Evolutionary conservation across 768 basidiomycete species (phyloP), one percentile per base, ranked within the genome.

Genomic region (Collybia sordida): DNA sequence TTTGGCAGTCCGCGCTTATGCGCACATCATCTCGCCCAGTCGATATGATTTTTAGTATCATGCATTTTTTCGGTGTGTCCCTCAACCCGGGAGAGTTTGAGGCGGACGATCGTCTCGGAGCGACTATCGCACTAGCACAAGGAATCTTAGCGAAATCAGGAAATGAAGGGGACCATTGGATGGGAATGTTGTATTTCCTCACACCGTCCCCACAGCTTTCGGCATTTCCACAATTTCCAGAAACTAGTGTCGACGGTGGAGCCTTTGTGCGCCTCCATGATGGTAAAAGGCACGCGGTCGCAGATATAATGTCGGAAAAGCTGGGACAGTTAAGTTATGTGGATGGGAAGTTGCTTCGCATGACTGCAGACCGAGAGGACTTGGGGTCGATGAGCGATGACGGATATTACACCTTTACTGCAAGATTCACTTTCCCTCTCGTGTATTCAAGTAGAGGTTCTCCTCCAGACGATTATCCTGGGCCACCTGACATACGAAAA

Each of bases 1-100:
- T 45, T 21, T 45, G 44, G 44, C 27, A 45, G 19, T 28, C 25
- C 22, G 44, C 28, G 11, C 44, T 45, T 17, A 45, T 45, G 44
- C 44, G 44, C 15, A 45, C 28, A 19, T 45, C 44, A 8, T 44
- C 24, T 24, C 21, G 43, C 17, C 43, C 43, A 12, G 43, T 44
- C 22, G 43, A 44, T 19, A 27, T 44, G 43, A 27, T 44, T 4
- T 44, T 44, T 24, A 44, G 43, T 18, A 44, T 44, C 23, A 44
- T 45, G 44, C 25, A 31, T 45, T 31, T 45, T n/a, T 45, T 45
- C 19, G 44, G 44, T 6, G 44, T 45, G 27, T 28, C 18, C 21
- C 44, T 45, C 3, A 27, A 45, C 18, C 14, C 44, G 14, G 21
- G 28, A 9, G 14, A 15, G 15, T 45, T 45, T 7, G 28, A 18